phyloP scores from a whole-genome alignment of 2,329 filamentous ascomycete species.

The Alternaria postmessia region DNA sequence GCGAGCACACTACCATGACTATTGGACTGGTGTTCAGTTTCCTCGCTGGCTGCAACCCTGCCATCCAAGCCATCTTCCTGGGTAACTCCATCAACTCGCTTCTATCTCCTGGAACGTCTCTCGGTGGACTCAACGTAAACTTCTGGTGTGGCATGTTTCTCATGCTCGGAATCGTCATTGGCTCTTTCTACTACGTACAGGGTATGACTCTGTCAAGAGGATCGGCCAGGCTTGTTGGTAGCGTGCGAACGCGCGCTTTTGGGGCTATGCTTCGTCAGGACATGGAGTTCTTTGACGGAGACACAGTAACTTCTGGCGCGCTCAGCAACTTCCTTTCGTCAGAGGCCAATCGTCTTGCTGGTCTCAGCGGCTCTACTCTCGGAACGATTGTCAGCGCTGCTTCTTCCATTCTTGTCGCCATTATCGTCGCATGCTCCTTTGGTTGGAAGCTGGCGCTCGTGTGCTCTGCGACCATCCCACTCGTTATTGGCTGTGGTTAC shows the following conservation, averaged over 20 bases:
- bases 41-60: constrained; percentile 47
- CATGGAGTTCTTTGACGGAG: constrained; percentile 88
- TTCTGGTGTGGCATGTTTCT: constrained; percentile 50
- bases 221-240: constrained; percentile 72
- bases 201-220: constrained; percentile 66
- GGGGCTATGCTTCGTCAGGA: constrained; percentile 83
- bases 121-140: constrained; percentile 72
- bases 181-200: constrained; percentile 38
- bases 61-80: constrained; percentile 73
- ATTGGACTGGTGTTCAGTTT: constrained; percentile 52
- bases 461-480: constrained; percentile 78
- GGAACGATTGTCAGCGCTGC: constrained; percentile 83
- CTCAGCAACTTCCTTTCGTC: constrained; percentile 71
- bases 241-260: constrained; percentile 84
- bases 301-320: constrained; percentile 89
- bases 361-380: constrained; percentile 85
- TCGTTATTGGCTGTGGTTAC: constrained; percentile 82
- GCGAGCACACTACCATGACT: constrained; percentile 50
- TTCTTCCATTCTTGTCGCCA: constrained; percentile 79
- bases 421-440: constrained; percentile 72
- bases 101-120: constrained; percentile 64
- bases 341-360: constrained; percentile 90
- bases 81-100: constrained; percentile 84
- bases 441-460: constrained; percentile 91
- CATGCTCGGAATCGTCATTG: constrained; percentile 42